phyloP scores from a whole-genome alignment of 2,329 filamentous ascomycete species.

The Ophiostoma pallidulum region DNA sequence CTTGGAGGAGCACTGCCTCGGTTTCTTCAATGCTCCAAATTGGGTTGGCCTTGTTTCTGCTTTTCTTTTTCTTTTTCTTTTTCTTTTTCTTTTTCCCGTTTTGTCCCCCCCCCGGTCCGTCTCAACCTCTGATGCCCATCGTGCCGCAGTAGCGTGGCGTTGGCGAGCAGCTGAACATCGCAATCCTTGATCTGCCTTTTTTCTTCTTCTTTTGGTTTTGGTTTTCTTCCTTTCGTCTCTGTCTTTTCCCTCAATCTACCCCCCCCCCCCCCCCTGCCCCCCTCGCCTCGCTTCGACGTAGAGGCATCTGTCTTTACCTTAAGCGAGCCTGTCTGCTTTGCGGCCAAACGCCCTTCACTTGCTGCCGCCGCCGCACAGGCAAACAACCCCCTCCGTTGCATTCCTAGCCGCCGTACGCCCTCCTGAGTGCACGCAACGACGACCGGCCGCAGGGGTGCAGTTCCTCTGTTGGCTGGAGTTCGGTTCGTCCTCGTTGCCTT shows the following conservation, averaged over 20 bases:
- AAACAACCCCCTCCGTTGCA: constrained; percentile 6
- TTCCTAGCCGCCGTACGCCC: not conserved
- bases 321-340: not conserved
- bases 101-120: too few species aligned
- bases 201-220: not conserved
- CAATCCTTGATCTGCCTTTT: not conserved
- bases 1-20: too few species aligned
- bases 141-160: not conserved
- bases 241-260: not conserved
- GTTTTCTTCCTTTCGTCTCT: not conserved
- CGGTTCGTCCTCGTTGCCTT: not conserved
- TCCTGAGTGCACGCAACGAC: not conserved
- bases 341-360: not conserved
- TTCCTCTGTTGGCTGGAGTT: constrained; percentile 1
- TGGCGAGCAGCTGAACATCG: not conserved
- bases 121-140: not conserved
- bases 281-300: not conserved
- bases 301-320: too few species aligned
- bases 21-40: too few species aligned
- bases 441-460: not conserved
- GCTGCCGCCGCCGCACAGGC: not conserved
- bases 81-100: not conserved
- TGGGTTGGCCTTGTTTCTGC: not conserved
- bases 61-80: not conserved
- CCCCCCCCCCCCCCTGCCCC: not conserved